Evolutionary conservation across 495 filamentous ascomycete species (phyloP), one percentile per base, ranked within the genome.

Genomic region (Penicillium psychrofluorescens): DNA sequence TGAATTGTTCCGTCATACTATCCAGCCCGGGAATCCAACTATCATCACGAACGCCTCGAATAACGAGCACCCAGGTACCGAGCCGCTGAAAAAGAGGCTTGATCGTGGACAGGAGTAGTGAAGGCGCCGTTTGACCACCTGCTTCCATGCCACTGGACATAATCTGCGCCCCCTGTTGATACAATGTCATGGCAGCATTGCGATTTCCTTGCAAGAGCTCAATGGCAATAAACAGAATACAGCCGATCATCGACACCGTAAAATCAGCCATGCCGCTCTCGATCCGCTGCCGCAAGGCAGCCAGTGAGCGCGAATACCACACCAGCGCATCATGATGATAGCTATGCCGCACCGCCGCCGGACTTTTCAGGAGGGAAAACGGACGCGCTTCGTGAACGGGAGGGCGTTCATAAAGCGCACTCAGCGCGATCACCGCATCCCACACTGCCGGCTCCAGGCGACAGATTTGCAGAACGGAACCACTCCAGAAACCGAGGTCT

Each of bases 151-250:
- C 41, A 13, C 16, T 44, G 36, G 36, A 12, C 44, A 58, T 43
- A 27, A 62, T 41, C 34, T 46, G 45, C 14, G 34, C 37, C 32
- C 70, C 70, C 44, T 74, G 63, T 30, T 56, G 40, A 65, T 63
- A 62, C 61, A 70, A 43, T 58, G 50, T 16, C 59, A 69, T 27
- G 54, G 74, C 74, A 13, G 66, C 66, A 27, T 51, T 57, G 41
- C 64, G 57, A 56, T 77, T 71, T 12, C 64, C 68, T 42, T 72
- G 70, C 44, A 78, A 59, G 40, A 75, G 58, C 53, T 77, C 75
- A 36, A 77, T 71, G 36, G 66, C 74, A n/a, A 75, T 62, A 42
- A 75, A 78, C n/a, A 78, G 58, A 9, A 77, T 51, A 41, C 74
- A 77, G 14, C 65, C 72, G 10, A 76, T 56, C 10, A 76, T 53